phyloP scores from a whole-genome alignment of 2,329 filamentous ascomycete genomes.

The Ambrosiella cleistominuta region DNA sequence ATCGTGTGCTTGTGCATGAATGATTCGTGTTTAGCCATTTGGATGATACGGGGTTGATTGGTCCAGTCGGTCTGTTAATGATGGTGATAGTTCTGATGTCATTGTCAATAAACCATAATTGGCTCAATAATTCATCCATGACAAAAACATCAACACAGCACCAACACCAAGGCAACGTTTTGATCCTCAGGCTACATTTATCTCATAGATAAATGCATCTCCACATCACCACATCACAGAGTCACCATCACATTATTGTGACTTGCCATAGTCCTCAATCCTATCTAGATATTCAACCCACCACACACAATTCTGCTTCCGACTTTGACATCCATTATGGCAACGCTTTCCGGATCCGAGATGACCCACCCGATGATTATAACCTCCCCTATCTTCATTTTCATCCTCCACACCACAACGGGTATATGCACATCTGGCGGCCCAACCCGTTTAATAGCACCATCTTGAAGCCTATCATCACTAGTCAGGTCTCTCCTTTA shows the following conservation, averaged over 20 bases:
- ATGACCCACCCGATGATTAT: not conserved
- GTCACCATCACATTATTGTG: not conserved
- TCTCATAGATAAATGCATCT: not conserved
- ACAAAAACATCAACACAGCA: not conserved
- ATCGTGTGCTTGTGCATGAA: not conserved
- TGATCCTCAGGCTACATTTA: not conserved
- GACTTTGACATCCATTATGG: not conserved
- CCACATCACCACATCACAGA: not conserved
- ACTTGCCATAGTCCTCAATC: not conserved
- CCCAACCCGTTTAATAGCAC: not conserved
- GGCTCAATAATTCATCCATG: not conserved
- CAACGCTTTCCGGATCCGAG: not conserved
- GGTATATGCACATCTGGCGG: not conserved
- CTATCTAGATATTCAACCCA: too few species aligned
- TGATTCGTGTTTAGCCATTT: not conserved
- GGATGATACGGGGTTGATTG: too few species aligned
- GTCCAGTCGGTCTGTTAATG: too few species aligned
- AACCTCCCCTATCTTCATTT: not conserved
- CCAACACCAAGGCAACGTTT: not conserved
- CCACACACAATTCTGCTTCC: not conserved
- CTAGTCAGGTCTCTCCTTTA: too few species aligned
- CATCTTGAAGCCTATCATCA: too few species aligned
- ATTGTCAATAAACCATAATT: not conserved
- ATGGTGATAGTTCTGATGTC: not conserved
- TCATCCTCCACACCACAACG: not conserved